A percentile compares a stretch with the other conserved stretches of the same genome.
These are phyloP conservation scores for Seiridium unicorne DNA, from an alignment of 2,329 filamentous ascomycete genomes.

Conservation along the genomic window DNA sequence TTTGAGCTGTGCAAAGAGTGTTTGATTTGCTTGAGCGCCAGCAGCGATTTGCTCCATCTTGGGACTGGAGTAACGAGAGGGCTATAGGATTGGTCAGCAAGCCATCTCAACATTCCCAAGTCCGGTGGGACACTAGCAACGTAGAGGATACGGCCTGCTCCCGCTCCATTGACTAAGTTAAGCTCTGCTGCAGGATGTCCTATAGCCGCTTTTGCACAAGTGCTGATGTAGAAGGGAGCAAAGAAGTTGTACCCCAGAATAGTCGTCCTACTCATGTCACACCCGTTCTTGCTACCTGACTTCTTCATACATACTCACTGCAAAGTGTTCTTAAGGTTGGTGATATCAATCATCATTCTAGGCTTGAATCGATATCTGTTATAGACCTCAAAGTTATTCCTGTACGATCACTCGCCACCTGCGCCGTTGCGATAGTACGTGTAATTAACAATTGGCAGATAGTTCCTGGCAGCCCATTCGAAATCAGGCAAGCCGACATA, in stretches of 20 bases:
- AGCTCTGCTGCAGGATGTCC: constrained; percentile 45
- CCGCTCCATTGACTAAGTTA: constrained; percentile 49
- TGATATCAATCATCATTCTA: constrained; percentile 49
- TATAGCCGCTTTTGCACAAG: constrained; percentile 43
- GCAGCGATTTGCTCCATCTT: constrained; percentile 36
- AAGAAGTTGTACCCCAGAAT: constrained; percentile 53
- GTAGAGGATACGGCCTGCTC: constrained; percentile 47
- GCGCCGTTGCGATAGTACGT: constrained; percentile 58
- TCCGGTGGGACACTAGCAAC: too few relatives aligned
- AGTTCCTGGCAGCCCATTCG: constrained; percentile 48
- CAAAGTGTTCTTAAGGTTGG: constrained; percentile 37
- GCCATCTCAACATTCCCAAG: too few relatives aligned
- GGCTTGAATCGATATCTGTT: constrained; percentile 46
- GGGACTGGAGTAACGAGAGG: constrained; percentile 30
- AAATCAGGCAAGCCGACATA: constrained; percentile 53
- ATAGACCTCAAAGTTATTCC: constrained; percentile 56
- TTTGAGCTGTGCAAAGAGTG: constrained; percentile 25
- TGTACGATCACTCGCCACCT: constrained; percentile 54
- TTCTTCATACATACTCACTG: constrained; percentile 16
- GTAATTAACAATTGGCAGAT: constrained; percentile 45
- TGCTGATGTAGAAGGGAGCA: constrained; percentile 54
- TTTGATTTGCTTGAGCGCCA: constrained; percentile 25
- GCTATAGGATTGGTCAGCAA: constrained; percentile 14
- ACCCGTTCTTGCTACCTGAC: too few relatives aligned
- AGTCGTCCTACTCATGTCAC: constrained; percentile 34